Conservation (phyloP, 2,329 filamentous ascomycete genomes). For the Cordyceps farinosa region DNA sequence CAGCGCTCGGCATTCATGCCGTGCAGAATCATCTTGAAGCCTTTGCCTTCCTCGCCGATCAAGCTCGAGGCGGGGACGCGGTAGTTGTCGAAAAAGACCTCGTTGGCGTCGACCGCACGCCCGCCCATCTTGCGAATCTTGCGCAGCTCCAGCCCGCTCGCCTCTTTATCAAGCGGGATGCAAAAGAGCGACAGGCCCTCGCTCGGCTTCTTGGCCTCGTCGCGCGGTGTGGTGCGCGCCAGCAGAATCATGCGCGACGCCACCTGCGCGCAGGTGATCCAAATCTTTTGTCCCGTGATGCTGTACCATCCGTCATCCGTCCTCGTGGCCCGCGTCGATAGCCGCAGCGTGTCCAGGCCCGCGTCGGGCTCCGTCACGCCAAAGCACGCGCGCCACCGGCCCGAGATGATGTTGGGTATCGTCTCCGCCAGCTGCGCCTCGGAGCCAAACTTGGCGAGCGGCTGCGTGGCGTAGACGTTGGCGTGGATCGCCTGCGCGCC, state of each 20-base stretch:
- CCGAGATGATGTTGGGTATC: constrained; percentile 68
- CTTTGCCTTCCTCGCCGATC: constrained; percentile 69
- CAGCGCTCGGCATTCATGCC: constrained; percentile 79
- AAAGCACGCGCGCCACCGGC: constrained; percentile 71
- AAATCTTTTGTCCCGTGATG: constrained; percentile 79
- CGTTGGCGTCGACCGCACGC: constrained; percentile 76
- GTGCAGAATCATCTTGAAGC: constrained; percentile 75
- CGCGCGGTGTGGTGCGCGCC: constrained; percentile 67
- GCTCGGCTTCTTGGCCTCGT: constrained; percentile 65
- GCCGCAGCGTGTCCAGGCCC: constrained; percentile 67
- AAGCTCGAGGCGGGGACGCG: constrained; percentile 59
- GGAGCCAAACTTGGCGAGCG: constrained; percentile 69
- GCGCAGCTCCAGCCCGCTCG: constrained; percentile 61
- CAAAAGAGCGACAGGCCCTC: constrained; percentile 78
- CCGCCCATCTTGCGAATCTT: constrained; percentile 85
- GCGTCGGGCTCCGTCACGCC: constrained; percentile 83
- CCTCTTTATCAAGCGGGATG: constrained; percentile 64
- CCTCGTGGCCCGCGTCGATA: constrained; percentile 62
- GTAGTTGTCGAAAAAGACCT: constrained; percentile 84
- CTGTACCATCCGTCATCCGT: constrained; percentile 51
- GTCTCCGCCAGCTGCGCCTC: constrained; percentile 59
- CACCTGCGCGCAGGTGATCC: constrained; percentile 83
- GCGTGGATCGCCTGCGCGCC: constrained; percentile 61
- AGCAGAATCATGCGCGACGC: constrained; percentile 80
- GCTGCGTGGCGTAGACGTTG: constrained; percentile 73